These are phyloP conservation scores for Mucor plumbeus DNA, from an alignment of 371 early-diverging fungal species.

Conservation along the genomic window DNA sequence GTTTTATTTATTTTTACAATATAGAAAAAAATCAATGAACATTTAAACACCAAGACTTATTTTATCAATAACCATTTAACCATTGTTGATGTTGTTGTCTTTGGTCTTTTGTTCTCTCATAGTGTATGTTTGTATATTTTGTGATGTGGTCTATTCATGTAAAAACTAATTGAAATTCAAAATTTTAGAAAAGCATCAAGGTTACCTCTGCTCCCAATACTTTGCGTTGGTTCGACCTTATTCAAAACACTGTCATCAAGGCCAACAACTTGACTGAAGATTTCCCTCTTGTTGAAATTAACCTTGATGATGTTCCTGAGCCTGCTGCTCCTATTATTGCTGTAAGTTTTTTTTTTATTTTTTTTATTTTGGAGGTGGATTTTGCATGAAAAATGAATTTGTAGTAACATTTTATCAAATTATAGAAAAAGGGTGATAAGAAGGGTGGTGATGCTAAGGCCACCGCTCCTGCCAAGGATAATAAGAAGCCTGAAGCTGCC, in stretches of 20 bases:
- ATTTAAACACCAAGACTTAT: conserved; percentile 66
- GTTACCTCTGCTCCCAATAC: conserved; percentile 57
- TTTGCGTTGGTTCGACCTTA: conserved; percentile 80
- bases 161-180: background rate
- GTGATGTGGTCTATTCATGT: background rate
- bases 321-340: conserved; percentile 47
- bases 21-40: conserved; percentile 66
- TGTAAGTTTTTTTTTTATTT: conserved; percentile 41
- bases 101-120: conserved; percentile 67
- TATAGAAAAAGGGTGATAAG: conserved; percentile 42
- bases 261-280: conserved; percentile 52
- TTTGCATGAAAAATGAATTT: background rate
- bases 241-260: conserved; percentile 67
- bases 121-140: conserved; percentile 42
- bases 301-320: conserved; percentile 60
- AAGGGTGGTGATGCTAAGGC: conserved; percentile 21
- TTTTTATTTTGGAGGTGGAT: background rate
- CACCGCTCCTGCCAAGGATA: conserved; percentile 30
- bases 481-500: conserved; percentile 44
- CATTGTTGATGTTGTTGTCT: conserved; percentile 75
- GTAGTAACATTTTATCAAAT: background rate
- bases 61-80: conserved; percentile 69
- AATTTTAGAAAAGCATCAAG: conserved; percentile 46
- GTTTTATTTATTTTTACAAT: too few relatives aligned
- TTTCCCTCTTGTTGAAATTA: conserved; percentile 60